These are phyloP conservation scores for Ophiostoma angusticollis DNA, from an alignment of 2,329 filamentous ascomycete genomes.

Conservation along the genomic window DNA sequence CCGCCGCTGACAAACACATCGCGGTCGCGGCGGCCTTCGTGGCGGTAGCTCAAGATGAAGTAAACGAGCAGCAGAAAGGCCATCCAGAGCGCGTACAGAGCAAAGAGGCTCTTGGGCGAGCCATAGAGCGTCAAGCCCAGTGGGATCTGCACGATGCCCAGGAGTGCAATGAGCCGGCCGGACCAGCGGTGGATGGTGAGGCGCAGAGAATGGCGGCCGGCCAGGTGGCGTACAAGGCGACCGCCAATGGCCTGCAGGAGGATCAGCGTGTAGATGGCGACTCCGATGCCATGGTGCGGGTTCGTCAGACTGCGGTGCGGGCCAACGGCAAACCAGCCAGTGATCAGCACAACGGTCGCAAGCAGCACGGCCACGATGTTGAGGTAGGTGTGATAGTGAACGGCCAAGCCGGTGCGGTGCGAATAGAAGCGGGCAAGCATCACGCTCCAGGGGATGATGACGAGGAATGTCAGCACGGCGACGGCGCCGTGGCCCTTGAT, in stretches of 20 bases:
- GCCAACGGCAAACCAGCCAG: conserved; percentile 70
- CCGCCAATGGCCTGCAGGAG: conserved; percentile 60
- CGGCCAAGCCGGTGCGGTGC: conserved; percentile 44
- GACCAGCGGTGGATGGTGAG: conserved; percentile 76
- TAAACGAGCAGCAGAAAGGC: conserved; percentile 59
- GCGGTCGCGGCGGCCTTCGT: conserved; percentile 36
- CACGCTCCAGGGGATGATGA: conserved; percentile 61
- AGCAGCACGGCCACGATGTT: conserved; percentile 57
- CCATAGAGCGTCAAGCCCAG: conserved; percentile 86
- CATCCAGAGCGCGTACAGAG: conserved; percentile 73
- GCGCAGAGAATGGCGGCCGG: conserved; percentile 35
- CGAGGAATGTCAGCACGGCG: conserved; percentile 59
- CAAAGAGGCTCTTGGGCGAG: conserved; percentile 71
- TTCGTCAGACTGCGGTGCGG: conserved; percentile 60
- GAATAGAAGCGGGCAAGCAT: conserved; percentile 61
- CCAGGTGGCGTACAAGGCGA: conserved; percentile 44
- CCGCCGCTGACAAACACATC: conserved; percentile 46
- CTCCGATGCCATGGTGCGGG: conserved; percentile 72
- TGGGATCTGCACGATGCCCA: conserved; percentile 79
- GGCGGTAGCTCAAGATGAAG: conserved; percentile 64
- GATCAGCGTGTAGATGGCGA: conserved; percentile 64
- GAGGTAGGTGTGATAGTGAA: conserved; percentile 61
- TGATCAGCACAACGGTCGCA: conserved; percentile 56
- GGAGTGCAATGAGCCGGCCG: conserved; percentile 61
- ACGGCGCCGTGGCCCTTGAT: conserved; percentile 61